Evolutionary conservation across 2,329 filamentous ascomycete species (phyloP).

Genomic region (Ceratocystis harringtonii): DNA sequence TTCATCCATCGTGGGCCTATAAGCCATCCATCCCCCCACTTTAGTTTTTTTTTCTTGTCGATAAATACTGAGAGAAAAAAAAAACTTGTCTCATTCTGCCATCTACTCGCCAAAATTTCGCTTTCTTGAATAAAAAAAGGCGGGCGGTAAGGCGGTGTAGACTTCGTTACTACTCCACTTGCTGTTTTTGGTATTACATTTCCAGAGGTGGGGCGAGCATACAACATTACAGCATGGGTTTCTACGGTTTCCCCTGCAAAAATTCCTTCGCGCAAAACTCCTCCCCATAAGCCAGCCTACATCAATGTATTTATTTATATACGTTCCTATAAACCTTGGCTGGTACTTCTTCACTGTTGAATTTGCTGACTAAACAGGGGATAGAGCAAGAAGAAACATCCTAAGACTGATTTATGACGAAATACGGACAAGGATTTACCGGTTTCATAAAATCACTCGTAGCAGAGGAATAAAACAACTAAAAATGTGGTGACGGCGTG

Average conservation of each 20-base stretch:
- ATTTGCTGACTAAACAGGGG: too few relatives aligned
- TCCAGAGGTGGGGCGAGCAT: not conserved
- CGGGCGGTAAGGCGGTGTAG: conserved; percentile 8
- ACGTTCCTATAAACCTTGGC: not conserved
- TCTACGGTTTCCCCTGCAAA: not conserved
- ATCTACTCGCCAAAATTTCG: not conserved
- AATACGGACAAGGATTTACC: too few relatives aligned
- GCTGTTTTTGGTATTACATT: not conserved
- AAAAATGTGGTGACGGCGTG: too few relatives aligned
- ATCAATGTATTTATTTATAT: not conserved
- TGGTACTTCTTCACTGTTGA: not conserved
- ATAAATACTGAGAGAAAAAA: not conserved
- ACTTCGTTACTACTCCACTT: conserved; percentile 5
- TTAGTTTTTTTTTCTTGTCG: conserved; percentile 6
- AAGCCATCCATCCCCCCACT: conserved; percentile 9
- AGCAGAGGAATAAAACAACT: too few relatives aligned
- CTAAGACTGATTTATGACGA: too few relatives aligned
- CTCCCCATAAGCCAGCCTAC: not conserved
- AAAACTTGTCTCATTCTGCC: conserved; percentile 7
- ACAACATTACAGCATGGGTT: not conserved
- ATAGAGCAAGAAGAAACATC: too few relatives aligned
- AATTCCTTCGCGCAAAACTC: not conserved
- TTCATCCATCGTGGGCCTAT: not conserved
- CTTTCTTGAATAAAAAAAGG: not conserved
- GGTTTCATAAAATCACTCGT: too few relatives aligned